Conservation (phyloP, 192 early-diverging fungal species). For the Tieghemiomyces parasiticus region DNA sequence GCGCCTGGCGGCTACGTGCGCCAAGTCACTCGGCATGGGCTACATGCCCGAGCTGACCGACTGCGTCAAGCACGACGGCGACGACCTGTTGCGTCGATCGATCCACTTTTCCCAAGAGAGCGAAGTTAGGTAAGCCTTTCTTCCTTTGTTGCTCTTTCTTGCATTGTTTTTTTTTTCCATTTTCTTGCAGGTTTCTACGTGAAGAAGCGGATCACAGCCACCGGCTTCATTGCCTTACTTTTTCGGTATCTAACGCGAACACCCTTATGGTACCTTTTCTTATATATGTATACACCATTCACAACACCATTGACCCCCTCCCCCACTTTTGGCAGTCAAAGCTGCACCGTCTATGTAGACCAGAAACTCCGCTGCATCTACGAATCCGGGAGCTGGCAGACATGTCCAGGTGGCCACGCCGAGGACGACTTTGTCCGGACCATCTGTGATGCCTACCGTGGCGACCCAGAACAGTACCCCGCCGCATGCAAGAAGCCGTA, state of each 20-base stretch:
- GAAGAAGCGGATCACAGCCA: background rate
- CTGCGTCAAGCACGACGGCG: background rate
- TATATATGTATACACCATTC: background rate
- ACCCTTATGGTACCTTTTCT: too few species aligned
- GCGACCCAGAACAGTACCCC: background rate
- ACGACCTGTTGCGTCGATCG: background rate
- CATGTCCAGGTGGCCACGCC: slow-evolving; percentile 7
- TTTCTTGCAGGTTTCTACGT: background rate
- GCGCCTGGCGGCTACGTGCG: background rate
- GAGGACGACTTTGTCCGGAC: background rate
- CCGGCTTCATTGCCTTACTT: background rate
- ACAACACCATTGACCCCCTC: background rate
- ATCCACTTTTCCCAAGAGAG: background rate
- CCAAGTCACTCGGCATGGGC: background rate
- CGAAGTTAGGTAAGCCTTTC: slow-evolving; percentile 2
- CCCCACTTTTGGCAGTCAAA: background rate
- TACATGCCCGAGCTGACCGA: background rate
- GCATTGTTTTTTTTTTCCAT: background rate
- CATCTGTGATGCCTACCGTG: slow-evolving; percentile 3
- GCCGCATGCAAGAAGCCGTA: too few species aligned
- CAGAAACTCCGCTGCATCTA: slow-evolving; percentile 5
- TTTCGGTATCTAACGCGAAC: background rate
- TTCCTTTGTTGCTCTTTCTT: background rate
- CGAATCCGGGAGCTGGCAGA: slow-evolving; percentile 7
- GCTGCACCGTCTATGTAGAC: slow-evolving; percentile 8